Evolutionary conservation across 805 yeast species (phyloP).

Genomic region (Maudiozyma turicensis): DNA sequence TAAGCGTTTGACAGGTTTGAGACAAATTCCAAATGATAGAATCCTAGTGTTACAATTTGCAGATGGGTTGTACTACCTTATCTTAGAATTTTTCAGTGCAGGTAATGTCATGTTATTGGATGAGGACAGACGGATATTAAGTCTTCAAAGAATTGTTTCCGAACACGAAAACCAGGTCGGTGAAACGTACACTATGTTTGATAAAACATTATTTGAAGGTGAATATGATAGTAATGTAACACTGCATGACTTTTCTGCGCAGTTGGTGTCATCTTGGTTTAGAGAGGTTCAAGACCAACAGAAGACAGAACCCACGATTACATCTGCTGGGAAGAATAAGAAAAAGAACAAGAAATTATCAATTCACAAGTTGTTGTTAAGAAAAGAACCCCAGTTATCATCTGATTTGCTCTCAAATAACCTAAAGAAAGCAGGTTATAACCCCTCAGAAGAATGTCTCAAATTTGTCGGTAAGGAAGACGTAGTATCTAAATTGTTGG

Average conservation of each 20-base stretch:
- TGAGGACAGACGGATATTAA: slow-evolving; percentile 51
- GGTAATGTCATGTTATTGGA: slow-evolving; percentile 82
- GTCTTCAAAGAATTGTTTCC: slow-evolving; percentile 69
- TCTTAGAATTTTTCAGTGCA: slow-evolving; percentile 88
- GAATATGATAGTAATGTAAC: slow-evolving; percentile 8
- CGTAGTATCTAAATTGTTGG: slow-evolving; percentile 35
- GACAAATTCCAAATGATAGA: slow-evolving; percentile 72
- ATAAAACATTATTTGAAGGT: slow-evolving; percentile 35
- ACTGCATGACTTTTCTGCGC: slow-evolving; percentile 7
- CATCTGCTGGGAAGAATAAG: slow-evolving; percentile 5
- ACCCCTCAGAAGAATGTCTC: slow-evolving; percentile 34
- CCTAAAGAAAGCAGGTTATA: slow-evolving; percentile 38
- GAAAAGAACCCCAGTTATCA: slow-evolving; percentile 64
- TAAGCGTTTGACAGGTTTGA: slow-evolving; percentile 60
- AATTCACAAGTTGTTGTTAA: slow-evolving; percentile 60
- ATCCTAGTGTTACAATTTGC: slow-evolving; percentile 77
- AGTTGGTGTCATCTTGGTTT: slow-evolving; percentile 24
- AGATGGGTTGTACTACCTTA: slow-evolving; percentile 69
- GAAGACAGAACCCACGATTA: slow-evolving; percentile 1
- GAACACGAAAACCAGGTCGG: slow-evolving; percentile 69
- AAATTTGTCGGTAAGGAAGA: slow-evolving; percentile 24
- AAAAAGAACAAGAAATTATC: slow-evolving; percentile 38
- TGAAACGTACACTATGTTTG: slow-evolving; percentile 56
- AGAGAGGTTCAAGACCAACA: slow-evolving; percentile 12
- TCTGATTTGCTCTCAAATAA: slow-evolving; percentile 64